Evolutionary conservation across 164 flowering plant species (phyloP).

Genomic region (Paratinospora sagittata): DNA sequence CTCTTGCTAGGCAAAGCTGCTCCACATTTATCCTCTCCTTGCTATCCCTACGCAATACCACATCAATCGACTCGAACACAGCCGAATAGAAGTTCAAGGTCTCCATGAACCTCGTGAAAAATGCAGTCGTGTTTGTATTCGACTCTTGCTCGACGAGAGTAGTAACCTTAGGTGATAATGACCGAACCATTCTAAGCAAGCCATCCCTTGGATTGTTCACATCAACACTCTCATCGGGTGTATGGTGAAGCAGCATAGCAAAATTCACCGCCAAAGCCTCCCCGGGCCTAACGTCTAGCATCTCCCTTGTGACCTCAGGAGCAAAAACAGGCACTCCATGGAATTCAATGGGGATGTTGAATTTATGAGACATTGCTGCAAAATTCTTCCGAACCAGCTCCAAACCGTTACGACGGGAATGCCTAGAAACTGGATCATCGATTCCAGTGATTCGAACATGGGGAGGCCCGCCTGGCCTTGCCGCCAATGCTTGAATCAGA

Average conservation of each 20-base stretch:
- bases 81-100: conserved; percentile 56
- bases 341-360: conserved; percentile 51
- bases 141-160: conserved; percentile 73
- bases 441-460: conserved; percentile 66
- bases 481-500: conserved; percentile 66
- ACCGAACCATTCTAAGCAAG: conserved; percentile 51
- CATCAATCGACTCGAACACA: conserved; percentile 72
- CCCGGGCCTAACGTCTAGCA: conserved; percentile 56
- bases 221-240: conserved; percentile 67
- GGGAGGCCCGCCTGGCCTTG: conserved; percentile 64
- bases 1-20: conserved; percentile 66
- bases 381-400: conserved; percentile 41
- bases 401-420: conserved; percentile 56
- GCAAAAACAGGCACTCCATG: conserved; percentile 46
- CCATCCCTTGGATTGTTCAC: conserved; percentile 59
- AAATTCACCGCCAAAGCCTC: conserved; percentile 76
- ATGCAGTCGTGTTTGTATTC: conserved; percentile 67
- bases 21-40: conserved; percentile 59
- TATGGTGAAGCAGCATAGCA: conserved; percentile 62
- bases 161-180: conserved; percentile 50
- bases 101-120: conserved; percentile 50
- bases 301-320: conserved; percentile 37
- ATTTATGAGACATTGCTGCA: conserved; percentile 41
- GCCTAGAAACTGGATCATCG: conserved; percentile 50
- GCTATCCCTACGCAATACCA: conserved; percentile 38